A percentile compares a stretch with the other conserved stretches of the same genome.
Conservation (phyloP, 1,284 basidiomycete genomes). For the Austroboletus novae-zelandiae region DNA sequence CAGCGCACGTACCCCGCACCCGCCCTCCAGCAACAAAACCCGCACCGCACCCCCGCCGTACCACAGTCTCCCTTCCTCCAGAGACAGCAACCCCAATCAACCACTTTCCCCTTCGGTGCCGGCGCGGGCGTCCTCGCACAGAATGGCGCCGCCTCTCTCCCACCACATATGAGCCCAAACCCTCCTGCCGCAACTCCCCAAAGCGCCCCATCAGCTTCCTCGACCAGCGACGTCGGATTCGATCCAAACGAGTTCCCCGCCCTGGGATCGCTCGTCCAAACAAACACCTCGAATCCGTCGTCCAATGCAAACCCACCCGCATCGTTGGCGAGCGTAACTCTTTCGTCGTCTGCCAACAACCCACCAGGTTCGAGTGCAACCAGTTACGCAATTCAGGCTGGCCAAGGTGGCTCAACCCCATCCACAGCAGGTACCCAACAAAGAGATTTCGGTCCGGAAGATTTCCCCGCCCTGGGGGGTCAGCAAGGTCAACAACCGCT, state of each 20-base stretch:
- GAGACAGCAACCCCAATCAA: slow-evolving; percentile 49
- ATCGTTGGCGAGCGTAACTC: slow-evolving; percentile 17
- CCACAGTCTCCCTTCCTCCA: slow-evolving; percentile 67
- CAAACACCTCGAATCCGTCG: slow-evolving; percentile 33
- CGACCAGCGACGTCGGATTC: slow-evolving; percentile 71
- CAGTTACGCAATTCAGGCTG: slow-evolving; percentile 77
- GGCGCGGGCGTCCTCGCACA: slow-evolving; percentile 46
- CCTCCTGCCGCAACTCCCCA: slow-evolving; percentile 40
- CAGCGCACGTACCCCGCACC: slow-evolving; percentile 51
- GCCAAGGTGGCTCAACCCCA: slow-evolving; percentile 50
- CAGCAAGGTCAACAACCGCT: slow-evolving; percentile 36
- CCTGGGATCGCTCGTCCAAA: slow-evolving; percentile 58
- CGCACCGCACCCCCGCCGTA: slow-evolving; percentile 55
- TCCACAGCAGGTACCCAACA: slow-evolving; percentile 42
- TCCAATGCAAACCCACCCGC: slow-evolving; percentile 34
- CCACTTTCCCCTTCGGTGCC: slow-evolving; percentile 52
- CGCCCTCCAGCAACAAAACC: slow-evolving; percentile 53
- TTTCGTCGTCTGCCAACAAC: slow-evolving; percentile 36
- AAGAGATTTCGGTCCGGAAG: slow-evolving; percentile 75
- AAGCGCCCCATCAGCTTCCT: slow-evolving; percentile 56
- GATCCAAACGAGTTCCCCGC: slow-evolving; percentile 86
- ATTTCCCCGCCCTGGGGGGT: slow-evolving; percentile 80
- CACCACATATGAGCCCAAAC: slow-evolving; percentile 53
- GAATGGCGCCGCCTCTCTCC: slow-evolving; percentile 52
- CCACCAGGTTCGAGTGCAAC: slow-evolving; percentile 36